Percentiles rank a stretch among this genome's conserved stretches.
These are phyloP conservation scores for Cynanchum wilfordii DNA, from an alignment of 257 asterid genomes.

Conservation along the genomic window DNA sequence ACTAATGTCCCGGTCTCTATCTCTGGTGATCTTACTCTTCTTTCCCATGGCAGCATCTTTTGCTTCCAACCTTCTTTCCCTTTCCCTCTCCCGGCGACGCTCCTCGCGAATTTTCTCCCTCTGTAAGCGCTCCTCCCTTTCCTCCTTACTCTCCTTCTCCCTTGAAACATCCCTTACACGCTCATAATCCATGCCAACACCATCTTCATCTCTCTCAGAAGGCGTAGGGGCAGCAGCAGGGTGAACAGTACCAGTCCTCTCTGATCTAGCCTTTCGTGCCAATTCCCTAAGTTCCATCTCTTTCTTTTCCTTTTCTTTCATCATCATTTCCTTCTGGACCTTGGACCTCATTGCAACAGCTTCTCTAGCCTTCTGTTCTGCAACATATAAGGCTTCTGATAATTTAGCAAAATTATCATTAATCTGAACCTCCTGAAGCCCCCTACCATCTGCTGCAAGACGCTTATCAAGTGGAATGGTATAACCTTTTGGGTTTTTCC, in stretches of 20 bases:
- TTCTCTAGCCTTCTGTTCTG: slow-evolving; percentile 90
- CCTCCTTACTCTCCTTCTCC: slow-evolving; percentile 69
- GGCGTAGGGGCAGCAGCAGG: slow-evolving; percentile 45
- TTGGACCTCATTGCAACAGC: slow-evolving; percentile 89
- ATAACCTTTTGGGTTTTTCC: slow-evolving; percentile 96
- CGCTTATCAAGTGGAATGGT: slow-evolving; percentile 95
- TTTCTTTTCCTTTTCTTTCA: slow-evolving; percentile 91
- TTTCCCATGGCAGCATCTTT: slow-evolving; percentile 88
- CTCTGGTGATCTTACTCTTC: slow-evolving; percentile 82
- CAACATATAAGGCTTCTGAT: slow-evolving; percentile 70
- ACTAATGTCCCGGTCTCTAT: slow-evolving; percentile 82
- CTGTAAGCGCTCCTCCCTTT: slow-evolving; percentile 52
- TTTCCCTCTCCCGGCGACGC: slow-evolving; percentile 77
- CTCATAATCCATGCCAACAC: slow-evolving; percentile 53
- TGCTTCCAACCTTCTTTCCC: slow-evolving; percentile 86
- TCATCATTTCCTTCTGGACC: slow-evolving; percentile 87
- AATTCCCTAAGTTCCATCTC: slow-evolving; percentile 72
- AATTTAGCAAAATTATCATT: slow-evolving; percentile 85
- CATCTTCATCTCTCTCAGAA: slow-evolving; percentile 66
- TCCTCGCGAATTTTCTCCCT: slow-evolving; percentile 93
- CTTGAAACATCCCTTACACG: slow-evolving; percentile 52
- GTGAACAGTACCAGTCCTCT: slow-evolving; percentile 64
- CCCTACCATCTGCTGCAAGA: slow-evolving; percentile 92
- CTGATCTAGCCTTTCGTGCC: slow-evolving; percentile 87
- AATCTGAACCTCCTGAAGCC: slow-evolving; percentile 92